Conservation (phyloP, 805 yeast genomes). For the Komagataella populi region DNA sequence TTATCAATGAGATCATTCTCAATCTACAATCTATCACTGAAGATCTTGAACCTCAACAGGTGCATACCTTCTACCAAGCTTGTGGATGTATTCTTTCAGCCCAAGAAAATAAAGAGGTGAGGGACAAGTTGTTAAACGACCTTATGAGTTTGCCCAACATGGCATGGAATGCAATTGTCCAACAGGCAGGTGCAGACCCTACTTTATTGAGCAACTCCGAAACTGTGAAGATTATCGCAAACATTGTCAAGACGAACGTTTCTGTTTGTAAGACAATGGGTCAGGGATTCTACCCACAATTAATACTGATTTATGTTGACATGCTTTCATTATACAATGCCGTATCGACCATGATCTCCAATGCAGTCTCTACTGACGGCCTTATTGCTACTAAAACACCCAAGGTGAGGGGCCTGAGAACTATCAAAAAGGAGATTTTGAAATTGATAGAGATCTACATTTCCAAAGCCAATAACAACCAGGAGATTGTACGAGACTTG, state of each 20-base stretch:
- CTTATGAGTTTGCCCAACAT: slow-evolving; percentile 86
- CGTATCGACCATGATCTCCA: slow-evolving; percentile 75
- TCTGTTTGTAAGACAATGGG: slow-evolving; percentile 93
- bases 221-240: slow-evolving; percentile 84
- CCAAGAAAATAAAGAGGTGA: slow-evolving; percentile 53
- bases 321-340: slow-evolving; percentile 85
- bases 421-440: slow-evolving; percentile 88
- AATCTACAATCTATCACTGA: slow-evolving; percentile 78
- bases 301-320: slow-evolving; percentile 75
- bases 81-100: slow-evolving; percentile 91
- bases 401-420: slow-evolving; percentile 86
- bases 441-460: slow-evolving; percentile 82
- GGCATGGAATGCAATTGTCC: slow-evolving; percentile 88
- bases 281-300: slow-evolving; percentile 78
- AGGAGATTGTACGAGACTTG: slow-evolving; percentile 72
- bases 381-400: slow-evolving; percentile 89
- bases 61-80: slow-evolving; percentile 94
- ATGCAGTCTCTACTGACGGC: slow-evolving; percentile 69
- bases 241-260: slow-evolving; percentile 88
- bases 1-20: slow-evolving; percentile 78
- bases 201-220: slow-evolving; percentile 62
- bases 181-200: slow-evolving; percentile 77
- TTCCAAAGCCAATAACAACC: slow-evolving; percentile 72
- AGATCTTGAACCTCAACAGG: slow-evolving; percentile 93
- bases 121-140: slow-evolving; percentile 61